phyloP scores from a whole-genome alignment of 2,329 filamentous ascomycete genomes.

The Gremmenia infestans region DNA sequence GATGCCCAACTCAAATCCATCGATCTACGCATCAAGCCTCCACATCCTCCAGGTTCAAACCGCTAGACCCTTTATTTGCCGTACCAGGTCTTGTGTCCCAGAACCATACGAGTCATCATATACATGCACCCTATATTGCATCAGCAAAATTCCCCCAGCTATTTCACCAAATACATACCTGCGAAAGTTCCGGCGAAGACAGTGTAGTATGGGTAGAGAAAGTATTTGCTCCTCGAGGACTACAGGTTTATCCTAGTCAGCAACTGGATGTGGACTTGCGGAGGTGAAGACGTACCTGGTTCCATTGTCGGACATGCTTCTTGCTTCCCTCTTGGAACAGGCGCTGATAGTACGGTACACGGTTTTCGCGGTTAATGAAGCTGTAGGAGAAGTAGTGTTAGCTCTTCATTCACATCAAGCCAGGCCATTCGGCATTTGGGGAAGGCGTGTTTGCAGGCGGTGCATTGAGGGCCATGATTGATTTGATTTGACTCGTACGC shows the following conservation, averaged over 20 bases:
- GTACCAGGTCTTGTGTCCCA: slow-evolving; percentile 78
- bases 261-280: background rate
- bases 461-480: background rate
- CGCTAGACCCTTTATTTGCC: slow-evolving; percentile 41
- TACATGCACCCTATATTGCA: slow-evolving; percentile 48
- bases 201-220: slow-evolving; percentile 66
- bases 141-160: background rate
- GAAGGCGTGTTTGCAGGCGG: background rate
- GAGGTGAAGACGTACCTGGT: slow-evolving; percentile 57
- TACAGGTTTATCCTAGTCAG: slow-evolving; percentile 30
- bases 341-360: slow-evolving; percentile 69
- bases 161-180: slow-evolving; percentile 43
- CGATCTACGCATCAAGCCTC: background rate
- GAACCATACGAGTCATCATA: slow-evolving; percentile 67
- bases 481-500: background rate
- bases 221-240: slow-evolving; percentile 58
- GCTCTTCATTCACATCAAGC: slow-evolving; percentile 8
- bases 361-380: slow-evolving; percentile 68
- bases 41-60: background rate
- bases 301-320: slow-evolving; percentile 65
- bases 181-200: slow-evolving; percentile 55
- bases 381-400: slow-evolving; percentile 24
- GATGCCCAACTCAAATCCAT: slow-evolving; percentile 1
- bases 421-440: slow-evolving; percentile 7
- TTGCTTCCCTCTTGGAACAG: slow-evolving; percentile 70